phyloP scores from a whole-genome alignment of 495 filamentous ascomycete genomes.

The Penicillium salamii region DNA sequence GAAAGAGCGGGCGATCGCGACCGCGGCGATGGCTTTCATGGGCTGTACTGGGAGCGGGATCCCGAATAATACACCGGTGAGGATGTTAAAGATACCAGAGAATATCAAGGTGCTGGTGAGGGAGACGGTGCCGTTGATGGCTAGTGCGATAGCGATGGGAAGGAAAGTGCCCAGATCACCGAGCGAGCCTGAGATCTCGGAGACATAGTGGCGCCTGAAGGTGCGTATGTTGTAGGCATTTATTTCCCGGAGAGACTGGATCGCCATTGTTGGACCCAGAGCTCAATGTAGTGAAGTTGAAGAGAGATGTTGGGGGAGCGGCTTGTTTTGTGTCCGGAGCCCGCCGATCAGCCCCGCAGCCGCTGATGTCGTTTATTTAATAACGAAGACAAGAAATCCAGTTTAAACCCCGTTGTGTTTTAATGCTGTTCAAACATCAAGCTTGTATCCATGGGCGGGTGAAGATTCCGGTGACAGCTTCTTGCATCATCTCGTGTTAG shows the following conservation, averaged over 20 bases:
- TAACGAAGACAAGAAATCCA: not conserved
- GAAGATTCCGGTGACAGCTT: not conserved
- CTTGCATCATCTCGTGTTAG: not conserved
- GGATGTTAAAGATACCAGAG: constrained; percentile 79
- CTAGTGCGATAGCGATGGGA: constrained; percentile 81
- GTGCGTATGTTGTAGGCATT: constrained; percentile 32
- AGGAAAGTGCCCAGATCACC: constrained; percentile 91
- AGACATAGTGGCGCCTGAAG: constrained; percentile 56
- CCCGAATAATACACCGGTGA: constrained; percentile 78
- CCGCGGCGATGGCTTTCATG: constrained; percentile 89
- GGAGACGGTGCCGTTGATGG: constrained; percentile 69
- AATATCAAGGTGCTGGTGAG: constrained; percentile 84
- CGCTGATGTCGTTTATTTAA: not conserved
- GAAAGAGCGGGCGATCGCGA: constrained; percentile 69
- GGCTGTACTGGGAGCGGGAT: constrained; percentile 85
- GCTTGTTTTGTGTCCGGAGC: not conserved
- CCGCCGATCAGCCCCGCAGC: constrained; percentile 5
- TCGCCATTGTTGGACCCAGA: constrained; percentile 22
- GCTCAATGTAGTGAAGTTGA: not conserved
- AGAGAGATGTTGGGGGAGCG: not conserved
- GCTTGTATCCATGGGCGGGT: not conserved
- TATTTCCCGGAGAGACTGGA: constrained; percentile 31
- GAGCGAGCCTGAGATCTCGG: constrained; percentile 85
- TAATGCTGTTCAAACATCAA: not conserved
- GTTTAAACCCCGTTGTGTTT: not conserved